Percentiles rank a stretch among this genome's conserved stretches.
Conservation (phyloP, 441 rosid genomes). For the Populus hybrid region DNA sequence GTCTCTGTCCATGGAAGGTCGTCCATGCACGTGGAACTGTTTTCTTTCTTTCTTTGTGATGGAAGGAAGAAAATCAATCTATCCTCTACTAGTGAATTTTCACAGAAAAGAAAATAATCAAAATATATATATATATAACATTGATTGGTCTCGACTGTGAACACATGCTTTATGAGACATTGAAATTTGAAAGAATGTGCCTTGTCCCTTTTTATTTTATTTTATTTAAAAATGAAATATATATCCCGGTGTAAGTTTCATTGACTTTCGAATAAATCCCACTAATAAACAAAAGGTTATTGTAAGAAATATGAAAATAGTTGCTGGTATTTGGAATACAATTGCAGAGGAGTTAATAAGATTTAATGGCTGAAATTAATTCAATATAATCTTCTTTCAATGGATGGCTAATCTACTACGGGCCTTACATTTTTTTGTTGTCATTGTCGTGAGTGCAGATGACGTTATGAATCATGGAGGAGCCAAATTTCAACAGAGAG, state of each 20-base stretch:
- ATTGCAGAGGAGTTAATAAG: background rate
- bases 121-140: too few species aligned
- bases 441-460: background rate
- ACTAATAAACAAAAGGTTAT: background rate
- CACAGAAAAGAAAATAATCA: too few species aligned
- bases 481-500: slow-evolving; percentile 1
- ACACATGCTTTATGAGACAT: background rate
- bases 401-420: background rate
- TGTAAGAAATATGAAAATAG: background rate
- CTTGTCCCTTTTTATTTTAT: background rate
- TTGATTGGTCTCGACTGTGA: background rate
- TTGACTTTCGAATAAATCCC: background rate
- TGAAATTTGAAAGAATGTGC: background rate
- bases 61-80: background rate
- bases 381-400: background rate
- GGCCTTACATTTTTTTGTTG: background rate
- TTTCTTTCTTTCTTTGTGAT: background rate
- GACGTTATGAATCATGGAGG: background rate
- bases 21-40: slow-evolving; percentile 14
- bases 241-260: background rate
- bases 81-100: background rate
- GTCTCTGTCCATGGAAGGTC: slow-evolving; percentile 1
- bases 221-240: too few species aligned
- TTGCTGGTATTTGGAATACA: background rate
- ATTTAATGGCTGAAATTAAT: background rate